These are phyloP conservation scores for Stellera chamaejasme DNA, from an alignment of 345 rosid genomes.

Conservation along the genomic window DNA sequence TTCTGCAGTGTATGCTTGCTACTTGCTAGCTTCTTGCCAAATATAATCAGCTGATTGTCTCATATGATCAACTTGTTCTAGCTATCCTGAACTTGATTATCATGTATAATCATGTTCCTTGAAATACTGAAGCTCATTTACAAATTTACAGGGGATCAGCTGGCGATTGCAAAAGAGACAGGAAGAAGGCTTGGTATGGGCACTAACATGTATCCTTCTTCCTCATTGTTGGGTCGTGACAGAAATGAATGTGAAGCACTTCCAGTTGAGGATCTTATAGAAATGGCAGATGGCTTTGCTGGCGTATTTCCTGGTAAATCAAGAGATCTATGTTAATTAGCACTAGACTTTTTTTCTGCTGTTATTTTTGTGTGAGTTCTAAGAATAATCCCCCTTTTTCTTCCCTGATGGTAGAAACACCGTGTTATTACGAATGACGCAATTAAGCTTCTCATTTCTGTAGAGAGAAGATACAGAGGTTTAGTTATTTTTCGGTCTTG, in stretches of 20 bases:
- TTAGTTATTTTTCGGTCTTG: neutral
- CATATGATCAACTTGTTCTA: neutral
- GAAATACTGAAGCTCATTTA: constrained; percentile 3
- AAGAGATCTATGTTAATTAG: neutral
- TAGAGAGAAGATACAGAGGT: neutral
- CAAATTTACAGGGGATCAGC: constrained; percentile 66
- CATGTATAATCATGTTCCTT: neutral
- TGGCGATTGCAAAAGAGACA: constrained; percentile 96
- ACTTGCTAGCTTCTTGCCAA: too few relatives aligned
- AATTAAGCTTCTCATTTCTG: neutral
- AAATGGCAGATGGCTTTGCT: constrained; percentile 96
- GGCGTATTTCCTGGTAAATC: constrained; percentile 90
- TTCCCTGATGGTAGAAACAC: neutral
- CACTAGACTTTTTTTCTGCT: neutral
- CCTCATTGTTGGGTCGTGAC: constrained; percentile 67
- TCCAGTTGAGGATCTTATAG: constrained; percentile 85
- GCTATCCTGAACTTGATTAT: neutral
- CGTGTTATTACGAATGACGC: neutral
- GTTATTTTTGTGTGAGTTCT: neutral
- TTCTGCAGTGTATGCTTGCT: too few relatives aligned
- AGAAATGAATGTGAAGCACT: constrained; percentile 66
- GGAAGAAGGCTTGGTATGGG: constrained; percentile 99
- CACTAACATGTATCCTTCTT: constrained; percentile 92
- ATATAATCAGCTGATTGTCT: too few relatives aligned
- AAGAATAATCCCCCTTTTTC: neutral